Conservation (phyloP, 2,329 filamentous ascomycete genomes). For the Setomelanomma holmii region DNA sequence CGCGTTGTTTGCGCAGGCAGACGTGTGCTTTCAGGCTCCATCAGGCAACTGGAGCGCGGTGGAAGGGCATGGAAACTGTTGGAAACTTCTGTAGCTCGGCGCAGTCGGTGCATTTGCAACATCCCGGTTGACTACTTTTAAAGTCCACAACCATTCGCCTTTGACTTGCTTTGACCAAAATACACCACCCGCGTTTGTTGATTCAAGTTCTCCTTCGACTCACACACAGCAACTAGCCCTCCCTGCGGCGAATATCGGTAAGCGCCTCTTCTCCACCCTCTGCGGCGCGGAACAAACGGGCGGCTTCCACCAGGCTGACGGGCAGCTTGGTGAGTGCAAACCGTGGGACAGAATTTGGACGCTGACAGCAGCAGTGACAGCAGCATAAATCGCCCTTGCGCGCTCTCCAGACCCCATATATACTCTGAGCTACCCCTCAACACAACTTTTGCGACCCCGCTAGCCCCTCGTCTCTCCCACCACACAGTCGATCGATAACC, state of each 20-base stretch:
- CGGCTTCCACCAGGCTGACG: constrained; percentile 25
- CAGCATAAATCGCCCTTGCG: constrained; percentile 8
- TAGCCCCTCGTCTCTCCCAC: constrained; percentile 25
- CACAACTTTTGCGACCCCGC: constrained; percentile 34
- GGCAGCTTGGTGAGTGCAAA: constrained; percentile 20
- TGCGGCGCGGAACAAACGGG: constrained; percentile 12
- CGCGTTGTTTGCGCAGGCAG: constrained; percentile 17
- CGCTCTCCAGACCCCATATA: constrained; percentile 4
- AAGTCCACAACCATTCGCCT: constrained; percentile 35
- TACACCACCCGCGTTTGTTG: constrained; percentile 14
- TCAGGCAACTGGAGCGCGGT: constrained; percentile 38
- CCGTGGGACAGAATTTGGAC: constrained; percentile 11
- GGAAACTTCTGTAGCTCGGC: constrained; percentile 47
- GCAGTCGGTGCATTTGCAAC: constrained; percentile 39
- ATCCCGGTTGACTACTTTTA: constrained; percentile 44
- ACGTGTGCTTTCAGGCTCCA: constrained; percentile 15
- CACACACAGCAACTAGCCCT: neutral
- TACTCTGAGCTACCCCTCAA: constrained; percentile 15
- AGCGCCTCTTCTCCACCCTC: constrained; percentile 16
- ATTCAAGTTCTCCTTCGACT: constrained; percentile 12
- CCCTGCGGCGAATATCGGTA: constrained; percentile 24
- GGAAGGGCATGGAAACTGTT: constrained; percentile 44
- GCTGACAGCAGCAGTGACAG: constrained; percentile 23
- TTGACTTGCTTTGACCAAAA: constrained; percentile 18
- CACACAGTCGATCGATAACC: constrained; percentile 17